Conservation (phyloP, 2,329 filamentous ascomycete genomes). For the Fusarium sp. region DNA sequence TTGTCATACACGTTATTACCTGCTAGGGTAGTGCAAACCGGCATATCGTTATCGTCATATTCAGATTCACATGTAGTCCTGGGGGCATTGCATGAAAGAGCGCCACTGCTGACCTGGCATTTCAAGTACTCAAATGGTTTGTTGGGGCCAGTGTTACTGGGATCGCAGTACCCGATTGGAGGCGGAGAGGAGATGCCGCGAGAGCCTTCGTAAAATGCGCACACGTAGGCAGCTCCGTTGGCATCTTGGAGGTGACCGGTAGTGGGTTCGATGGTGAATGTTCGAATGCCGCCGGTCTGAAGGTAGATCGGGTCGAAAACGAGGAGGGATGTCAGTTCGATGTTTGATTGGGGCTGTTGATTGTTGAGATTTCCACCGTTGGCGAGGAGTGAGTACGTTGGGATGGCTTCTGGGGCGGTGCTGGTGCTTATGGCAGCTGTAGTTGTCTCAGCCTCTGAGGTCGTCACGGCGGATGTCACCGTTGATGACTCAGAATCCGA, state of each 20-base stretch:
- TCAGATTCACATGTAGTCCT: no score
- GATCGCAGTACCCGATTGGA: no score
- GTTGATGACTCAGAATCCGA: neutral
- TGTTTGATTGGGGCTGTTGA: neutral
- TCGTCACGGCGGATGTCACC: neutral
- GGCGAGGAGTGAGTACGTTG: neutral
- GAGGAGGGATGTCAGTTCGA: neutral
- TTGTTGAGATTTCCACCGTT: neutral
- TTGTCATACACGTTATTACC: no score
- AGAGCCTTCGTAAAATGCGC: neutral
- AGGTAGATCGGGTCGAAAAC: neutral
- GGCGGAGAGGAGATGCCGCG: no score
- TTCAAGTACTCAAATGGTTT: no score
- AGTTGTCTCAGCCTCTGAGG: neutral
- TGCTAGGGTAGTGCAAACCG: no score
- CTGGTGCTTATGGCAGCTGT: neutral
- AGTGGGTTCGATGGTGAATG: neutral
- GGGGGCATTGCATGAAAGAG: no score
- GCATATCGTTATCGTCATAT: no score
- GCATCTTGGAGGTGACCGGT: neutral
- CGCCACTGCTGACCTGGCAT: no score
- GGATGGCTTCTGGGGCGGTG: neutral
- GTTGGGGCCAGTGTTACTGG: no score
- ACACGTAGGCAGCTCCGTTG: neutral
- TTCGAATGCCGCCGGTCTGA: neutral